phyloP scores from a whole-genome alignment of 805 yeast genomes.

The Torulaspora franciscae region DNA sequence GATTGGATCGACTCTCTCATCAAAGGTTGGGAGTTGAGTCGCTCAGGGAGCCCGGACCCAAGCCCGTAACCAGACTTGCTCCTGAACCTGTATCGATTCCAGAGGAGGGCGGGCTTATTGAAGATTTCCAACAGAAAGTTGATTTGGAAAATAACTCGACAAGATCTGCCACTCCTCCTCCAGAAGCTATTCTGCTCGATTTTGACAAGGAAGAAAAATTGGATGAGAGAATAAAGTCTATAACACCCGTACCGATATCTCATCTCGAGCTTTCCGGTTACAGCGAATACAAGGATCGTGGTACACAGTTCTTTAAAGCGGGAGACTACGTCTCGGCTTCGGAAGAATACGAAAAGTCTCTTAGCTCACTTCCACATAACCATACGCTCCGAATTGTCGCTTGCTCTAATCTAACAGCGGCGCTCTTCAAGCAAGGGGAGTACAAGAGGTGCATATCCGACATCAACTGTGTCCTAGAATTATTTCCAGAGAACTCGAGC shows the following conservation, averaged over 20 bases:
- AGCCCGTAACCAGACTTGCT: no score
- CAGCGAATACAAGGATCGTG: conserved; percentile 49
- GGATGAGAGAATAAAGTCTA: not conserved
- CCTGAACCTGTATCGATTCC: no score
- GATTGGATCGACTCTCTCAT: not conserved
- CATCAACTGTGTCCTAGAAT: conserved; percentile 30
- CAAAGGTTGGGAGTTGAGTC: not conserved
- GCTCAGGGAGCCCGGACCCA: not conserved
- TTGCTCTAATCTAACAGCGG: conserved; percentile 69
- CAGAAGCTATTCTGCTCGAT: conserved; percentile 15
- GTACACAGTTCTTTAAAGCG: conserved; percentile 58
- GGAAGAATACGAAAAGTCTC: conserved; percentile 51
- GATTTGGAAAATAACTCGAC: not conserved
- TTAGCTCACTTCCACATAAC: conserved; percentile 52
- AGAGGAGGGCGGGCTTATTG: conserved; percentile 7
- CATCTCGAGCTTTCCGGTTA: conserved; percentile 36
- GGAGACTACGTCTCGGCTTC: conserved; percentile 78
- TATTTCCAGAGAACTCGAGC: conserved; percentile 34
- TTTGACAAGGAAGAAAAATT: conserved; percentile 13
- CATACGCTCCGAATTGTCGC: conserved; percentile 67
- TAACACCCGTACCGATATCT: conserved; percentile 21
- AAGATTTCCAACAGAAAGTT: conserved; percentile 9
- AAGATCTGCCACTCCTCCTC: conserved; percentile 4
- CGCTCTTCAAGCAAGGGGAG: conserved; percentile 65
- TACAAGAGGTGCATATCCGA: conserved; percentile 38